Conservation (phyloP, 2,329 filamentous ascomycete species). For the Apiospora arundinis region DNA sequence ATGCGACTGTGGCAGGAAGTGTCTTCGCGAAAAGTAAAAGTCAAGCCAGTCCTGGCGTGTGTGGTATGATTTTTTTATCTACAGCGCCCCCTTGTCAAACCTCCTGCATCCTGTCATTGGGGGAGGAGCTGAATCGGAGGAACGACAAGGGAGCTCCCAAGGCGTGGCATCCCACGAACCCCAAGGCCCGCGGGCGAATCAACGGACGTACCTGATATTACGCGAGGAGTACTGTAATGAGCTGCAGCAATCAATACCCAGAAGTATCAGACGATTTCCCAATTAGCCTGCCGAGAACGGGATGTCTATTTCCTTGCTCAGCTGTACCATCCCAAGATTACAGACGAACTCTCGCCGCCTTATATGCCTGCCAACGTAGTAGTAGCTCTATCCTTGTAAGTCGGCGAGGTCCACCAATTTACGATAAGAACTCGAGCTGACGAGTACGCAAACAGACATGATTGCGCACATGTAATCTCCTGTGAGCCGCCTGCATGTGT, state of each 20-base stretch:
- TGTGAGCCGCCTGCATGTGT: neutral
- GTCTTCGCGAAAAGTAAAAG: neutral
- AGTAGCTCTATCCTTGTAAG: conserved; percentile 10
- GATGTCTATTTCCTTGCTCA: neutral
- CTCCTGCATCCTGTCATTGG: conserved; percentile 3
- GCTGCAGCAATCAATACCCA: neutral
- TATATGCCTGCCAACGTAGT: neutral
- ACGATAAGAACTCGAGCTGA: neutral
- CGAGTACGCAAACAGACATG: neutral
- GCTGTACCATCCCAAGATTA: neutral
- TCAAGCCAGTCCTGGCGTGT: neutral
- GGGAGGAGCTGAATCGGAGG: neutral
- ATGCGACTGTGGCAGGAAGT: neutral
- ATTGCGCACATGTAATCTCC: neutral
- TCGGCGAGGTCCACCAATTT: neutral
- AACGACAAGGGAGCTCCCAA: neutral
- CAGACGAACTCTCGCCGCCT: neutral
- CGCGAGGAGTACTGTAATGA: neutral
- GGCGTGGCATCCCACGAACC: neutral
- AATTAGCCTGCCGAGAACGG: conserved; percentile 1
- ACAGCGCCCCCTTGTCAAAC: neutral
- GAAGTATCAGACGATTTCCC: conserved; percentile 1
- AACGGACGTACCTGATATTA: conserved; percentile 12
- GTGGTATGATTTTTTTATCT: conserved; percentile 9
- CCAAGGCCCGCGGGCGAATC: conserved; percentile 2